Evolutionary conservation across 768 basidiomycete species (phyloP).

Genomic region (Russula ochroleuca): DNA sequence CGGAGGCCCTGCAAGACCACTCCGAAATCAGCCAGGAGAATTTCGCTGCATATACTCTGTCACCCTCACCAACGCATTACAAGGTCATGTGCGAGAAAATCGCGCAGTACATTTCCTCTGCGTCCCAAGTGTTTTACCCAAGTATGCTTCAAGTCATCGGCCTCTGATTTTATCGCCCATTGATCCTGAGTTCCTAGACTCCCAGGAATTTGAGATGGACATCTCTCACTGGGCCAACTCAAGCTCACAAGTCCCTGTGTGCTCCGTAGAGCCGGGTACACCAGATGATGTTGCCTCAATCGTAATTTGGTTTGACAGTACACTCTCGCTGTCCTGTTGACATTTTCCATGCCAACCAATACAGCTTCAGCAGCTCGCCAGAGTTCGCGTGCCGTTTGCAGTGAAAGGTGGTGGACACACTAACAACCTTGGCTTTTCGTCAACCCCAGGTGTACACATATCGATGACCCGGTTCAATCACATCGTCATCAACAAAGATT

Average conservation of each 20-base stretch:
- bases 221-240: slow-evolving; percentile 24
- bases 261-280: slow-evolving; percentile 26
- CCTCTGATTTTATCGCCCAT: too few relatives aligned
- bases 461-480: slow-evolving; percentile 25
- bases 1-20: background rate
- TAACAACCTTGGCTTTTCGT: slow-evolving; percentile 29
- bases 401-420: slow-evolving; percentile 30
- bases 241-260: slow-evolving; percentile 19
- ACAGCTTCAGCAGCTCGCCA: too few relatives aligned
- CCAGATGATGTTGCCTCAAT: too few relatives aligned
- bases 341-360: too few relatives aligned
- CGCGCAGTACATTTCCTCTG: too few relatives aligned
- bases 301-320: too few relatives aligned
- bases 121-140: slow-evolving; percentile 13
- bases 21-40: too few relatives aligned
- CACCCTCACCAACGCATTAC: too few relatives aligned
- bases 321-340: too few relatives aligned
- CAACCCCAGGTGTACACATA: slow-evolving; percentile 30
- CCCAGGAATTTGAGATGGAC: slow-evolving; percentile 10
- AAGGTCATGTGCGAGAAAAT: background rate
- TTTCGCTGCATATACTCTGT: too few relatives aligned
- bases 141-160: background rate
- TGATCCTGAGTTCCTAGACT: background rate
- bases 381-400: slow-evolving; percentile 8
- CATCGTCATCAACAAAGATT: slow-evolving; percentile 9